Evolutionary conservation across 164 flowering plant genomes (phyloP), one percentile per base, ranked within the genome.

Genomic region (Platanus orientalis): DNA sequence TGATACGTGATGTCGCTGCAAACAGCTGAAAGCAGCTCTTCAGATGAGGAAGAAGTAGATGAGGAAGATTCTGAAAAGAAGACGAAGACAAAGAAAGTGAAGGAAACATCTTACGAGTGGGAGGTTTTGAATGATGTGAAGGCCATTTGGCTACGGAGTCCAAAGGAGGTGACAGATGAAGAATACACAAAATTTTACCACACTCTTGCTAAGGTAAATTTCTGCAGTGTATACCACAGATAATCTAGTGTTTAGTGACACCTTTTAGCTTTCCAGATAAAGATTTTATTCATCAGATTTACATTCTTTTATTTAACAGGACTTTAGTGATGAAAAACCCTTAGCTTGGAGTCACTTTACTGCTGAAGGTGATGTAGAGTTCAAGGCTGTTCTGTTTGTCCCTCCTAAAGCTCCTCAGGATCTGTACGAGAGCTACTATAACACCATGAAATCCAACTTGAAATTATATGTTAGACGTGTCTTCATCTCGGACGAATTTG

Each of bases 311-410:
- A 30, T 53, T 58, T 20, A 32, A 65, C 82, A 94, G 98, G 97
- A 91, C 62, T 91, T 91, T 52, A 55, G 90, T 67, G 98, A 84
- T 48, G 99, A 94, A 48, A 89, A 91, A 66, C 99, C 97, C 32
- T 6, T 91, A 54, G 67, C 93, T 4, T 87, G 96, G 99, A 89
- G 88, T 67, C 99, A 94, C 69, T 94, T 94, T 59, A 80, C 57
- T 58, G 99, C 97, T 56, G 99, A 94, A 80, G 99, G 99, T 58
- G 97, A 94, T 83, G 96, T 94, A 26, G 99, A 94, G 72, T 94
- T 94, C 87, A 94, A 91, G 82, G 93, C 99, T 69, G 80, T 94
- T 62, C 72, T 94, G 26, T 94, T 83, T 83, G 93, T 94, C 60
- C 99, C 99, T 66, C 96, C 95, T 12, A 91, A 88, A 81, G 99